Evolutionary conservation across 2,329 filamentous ascomycete species (phyloP), one percentile per base, ranked within the genome.

Genomic region (Fusarium continuum): DNA sequence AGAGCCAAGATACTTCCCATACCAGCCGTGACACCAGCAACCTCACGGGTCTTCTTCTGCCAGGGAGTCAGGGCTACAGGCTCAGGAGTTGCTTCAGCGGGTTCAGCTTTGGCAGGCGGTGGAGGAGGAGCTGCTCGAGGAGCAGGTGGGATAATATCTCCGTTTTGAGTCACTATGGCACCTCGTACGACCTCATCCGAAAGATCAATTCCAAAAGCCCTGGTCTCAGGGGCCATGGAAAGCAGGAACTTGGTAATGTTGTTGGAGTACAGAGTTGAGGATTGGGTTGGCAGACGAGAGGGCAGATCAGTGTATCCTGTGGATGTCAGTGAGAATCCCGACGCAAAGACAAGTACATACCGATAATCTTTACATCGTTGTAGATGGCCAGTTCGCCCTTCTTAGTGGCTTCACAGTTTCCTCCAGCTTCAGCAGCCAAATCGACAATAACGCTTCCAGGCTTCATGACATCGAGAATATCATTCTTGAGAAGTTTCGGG

Each of bases 211-310:
- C 91, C 91, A 63, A 92, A 96, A 31, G 89, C 84, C 63, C 91
- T 92, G 3, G 92, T 88, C 56, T 89, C 85, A 2, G 92, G 91
- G 2, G 88, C 77, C 82, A 96, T 92, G 0, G 92, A 95, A 9
- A 97, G 82, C 23, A 96, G 79, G 54, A 93, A 90, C 73, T 96
- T 97, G 66, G 89, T 93, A 70, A 96, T 93, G 73, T 97, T 97
- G 83, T 96, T 97, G 3, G 91, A 95, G 76, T 96, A 97, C 17
- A 97, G 79, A 0, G 91, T 96, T 1, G 92, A 96, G 0, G 92
- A 92, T 75, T 97, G 93, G 1, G 92, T 96, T 0, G 93, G 92
- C 3, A 97, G 82, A 39, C 92, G 86, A 26, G 92, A 96, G 1
- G 93, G 92, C 23, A 96, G 82, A 76, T 97, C 92, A 36, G 92